These are phyloP conservation scores for Aspergillus caelatus DNA, from an alignment of 2,329 filamentous ascomycete genomes.

Conservation along the genomic window DNA sequence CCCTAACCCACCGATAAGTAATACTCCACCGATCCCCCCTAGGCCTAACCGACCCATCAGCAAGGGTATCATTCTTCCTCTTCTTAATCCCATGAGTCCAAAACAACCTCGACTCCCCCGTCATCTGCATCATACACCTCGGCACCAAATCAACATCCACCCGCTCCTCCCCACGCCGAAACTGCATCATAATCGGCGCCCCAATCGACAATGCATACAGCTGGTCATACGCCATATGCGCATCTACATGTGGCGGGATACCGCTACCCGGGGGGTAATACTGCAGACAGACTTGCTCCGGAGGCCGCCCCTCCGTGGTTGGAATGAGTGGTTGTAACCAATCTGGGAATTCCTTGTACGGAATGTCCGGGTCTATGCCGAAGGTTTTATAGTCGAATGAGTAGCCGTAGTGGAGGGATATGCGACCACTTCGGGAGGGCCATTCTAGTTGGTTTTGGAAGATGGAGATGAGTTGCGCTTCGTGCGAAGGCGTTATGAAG, in stretches of 20 bases:
- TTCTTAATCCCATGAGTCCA: slow-evolving; percentile 61
- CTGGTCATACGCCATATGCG: slow-evolving; percentile 52
- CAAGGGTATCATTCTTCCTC: slow-evolving; percentile 54
- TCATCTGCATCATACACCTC: slow-evolving; percentile 57
- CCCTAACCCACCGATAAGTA: slow-evolving; percentile 58
- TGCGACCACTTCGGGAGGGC: slow-evolving; percentile 50
- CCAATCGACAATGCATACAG: slow-evolving; percentile 39
- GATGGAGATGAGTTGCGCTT: slow-evolving; percentile 47
- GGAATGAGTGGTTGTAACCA: slow-evolving; percentile 57
- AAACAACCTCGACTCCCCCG: slow-evolving; percentile 54
- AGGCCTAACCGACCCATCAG: slow-evolving; percentile 50
- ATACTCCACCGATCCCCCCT: slow-evolving; percentile 57
- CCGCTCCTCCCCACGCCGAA: slow-evolving; percentile 31
- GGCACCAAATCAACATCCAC: slow-evolving; percentile 53
- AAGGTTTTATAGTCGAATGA: slow-evolving; percentile 64
- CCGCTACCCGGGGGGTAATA: slow-evolving; percentile 63
- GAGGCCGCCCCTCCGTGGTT: slow-evolving; percentile 45
- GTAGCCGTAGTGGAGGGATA: slow-evolving; percentile 60
- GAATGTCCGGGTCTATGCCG: slow-evolving; percentile 54
- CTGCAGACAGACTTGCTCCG: slow-evolving; percentile 63
- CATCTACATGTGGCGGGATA: slow-evolving; percentile 65
- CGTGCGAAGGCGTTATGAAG: slow-evolving; percentile 52
- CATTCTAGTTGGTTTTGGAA: slow-evolving; percentile 52
- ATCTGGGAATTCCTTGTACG: slow-evolving; percentile 54
- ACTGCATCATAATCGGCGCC: slow-evolving; percentile 36